phyloP scores from a whole-genome alignment of 2,329 filamentous ascomycete species.

The Aspergillus latus region DNA sequence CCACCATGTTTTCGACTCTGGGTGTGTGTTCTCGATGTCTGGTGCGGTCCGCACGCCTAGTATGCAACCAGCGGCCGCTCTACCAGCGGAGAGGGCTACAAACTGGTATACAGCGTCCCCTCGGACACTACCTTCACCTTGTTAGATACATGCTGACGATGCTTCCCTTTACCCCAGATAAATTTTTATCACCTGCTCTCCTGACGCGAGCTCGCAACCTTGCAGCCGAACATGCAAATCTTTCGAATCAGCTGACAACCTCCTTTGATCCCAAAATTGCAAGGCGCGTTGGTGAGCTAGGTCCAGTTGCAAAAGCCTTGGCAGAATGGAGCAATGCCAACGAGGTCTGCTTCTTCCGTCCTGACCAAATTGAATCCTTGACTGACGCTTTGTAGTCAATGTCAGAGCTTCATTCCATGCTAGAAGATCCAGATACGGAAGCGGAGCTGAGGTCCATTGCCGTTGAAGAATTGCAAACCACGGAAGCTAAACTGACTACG shows the following conservation, averaged over 20 bases:
- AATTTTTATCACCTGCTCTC: constrained; percentile 54
- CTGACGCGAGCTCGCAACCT: constrained; percentile 57
- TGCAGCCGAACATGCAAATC: constrained; percentile 55
- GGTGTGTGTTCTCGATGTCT: constrained; percentile 53
- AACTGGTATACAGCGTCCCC: constrained; percentile 27
- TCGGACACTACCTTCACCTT: not conserved
- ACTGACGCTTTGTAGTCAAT: constrained; percentile 45
- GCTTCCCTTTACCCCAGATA: constrained; percentile 17
- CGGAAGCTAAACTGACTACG: constrained; percentile 59
- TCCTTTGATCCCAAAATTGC: constrained; percentile 58
- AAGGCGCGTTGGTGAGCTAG: constrained; percentile 59
- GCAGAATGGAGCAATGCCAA: constrained; percentile 59
- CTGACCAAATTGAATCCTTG: not conserved
- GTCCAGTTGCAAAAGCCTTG: constrained; percentile 53
- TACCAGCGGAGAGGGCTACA: constrained; percentile 28
- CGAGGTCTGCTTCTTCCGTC: constrained; percentile 45
- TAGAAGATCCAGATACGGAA: constrained; percentile 65
- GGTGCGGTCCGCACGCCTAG: constrained; percentile 37
- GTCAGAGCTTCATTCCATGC: constrained; percentile 71
- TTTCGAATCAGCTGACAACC: constrained; percentile 53
- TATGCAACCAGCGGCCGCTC: constrained; percentile 25
- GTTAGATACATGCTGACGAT: constrained; percentile 2
- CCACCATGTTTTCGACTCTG: constrained; percentile 41
- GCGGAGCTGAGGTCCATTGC: constrained; percentile 60
- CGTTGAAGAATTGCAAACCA: constrained; percentile 68